Conservation (phyloP, 2,329 filamentous ascomycete genomes). For the Ambrosiella xylebori region DNA sequence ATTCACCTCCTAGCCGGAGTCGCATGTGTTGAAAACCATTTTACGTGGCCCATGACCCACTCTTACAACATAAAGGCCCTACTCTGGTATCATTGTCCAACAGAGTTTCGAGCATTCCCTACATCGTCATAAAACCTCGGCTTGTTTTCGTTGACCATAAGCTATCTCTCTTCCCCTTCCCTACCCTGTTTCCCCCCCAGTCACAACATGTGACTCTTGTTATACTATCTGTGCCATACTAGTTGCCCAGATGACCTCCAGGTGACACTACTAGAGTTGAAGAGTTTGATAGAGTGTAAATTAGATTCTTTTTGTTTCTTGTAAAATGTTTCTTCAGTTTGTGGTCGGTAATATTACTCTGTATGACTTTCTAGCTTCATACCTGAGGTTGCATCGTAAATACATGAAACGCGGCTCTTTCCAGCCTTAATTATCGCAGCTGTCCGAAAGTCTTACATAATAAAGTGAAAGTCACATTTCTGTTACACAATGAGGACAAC, state of each 20-base stretch:
- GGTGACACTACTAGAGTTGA: neutral
- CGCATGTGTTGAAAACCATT: neutral
- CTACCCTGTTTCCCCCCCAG: neutral
- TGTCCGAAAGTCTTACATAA: no score
- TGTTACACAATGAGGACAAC: neutral
- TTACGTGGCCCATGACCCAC: neutral
- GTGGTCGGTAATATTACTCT: neutral
- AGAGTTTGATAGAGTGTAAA: neutral
- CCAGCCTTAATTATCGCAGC: no score
- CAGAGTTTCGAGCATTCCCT: no score
- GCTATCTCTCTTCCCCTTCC: neutral
- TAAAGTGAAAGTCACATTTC: no score
- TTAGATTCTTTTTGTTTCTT: neutral
- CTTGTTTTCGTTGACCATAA: neutral
- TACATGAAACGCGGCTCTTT: no score
- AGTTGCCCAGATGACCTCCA: neutral
- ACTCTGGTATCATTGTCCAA: no score
- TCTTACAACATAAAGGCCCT: neutral
- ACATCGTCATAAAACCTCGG: neutral
- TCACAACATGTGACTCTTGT: neutral
- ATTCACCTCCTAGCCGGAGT: neutral
- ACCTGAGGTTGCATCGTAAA: no score
- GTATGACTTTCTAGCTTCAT: neutral
- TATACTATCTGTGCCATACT: neutral
- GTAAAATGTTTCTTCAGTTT: neutral